Evolutionary conservation across 1,284 basidiomycete genomes (phyloP), one percentile per base, ranked within the genome.

Genomic region (Tetrapyrgos nigripes): DNA sequence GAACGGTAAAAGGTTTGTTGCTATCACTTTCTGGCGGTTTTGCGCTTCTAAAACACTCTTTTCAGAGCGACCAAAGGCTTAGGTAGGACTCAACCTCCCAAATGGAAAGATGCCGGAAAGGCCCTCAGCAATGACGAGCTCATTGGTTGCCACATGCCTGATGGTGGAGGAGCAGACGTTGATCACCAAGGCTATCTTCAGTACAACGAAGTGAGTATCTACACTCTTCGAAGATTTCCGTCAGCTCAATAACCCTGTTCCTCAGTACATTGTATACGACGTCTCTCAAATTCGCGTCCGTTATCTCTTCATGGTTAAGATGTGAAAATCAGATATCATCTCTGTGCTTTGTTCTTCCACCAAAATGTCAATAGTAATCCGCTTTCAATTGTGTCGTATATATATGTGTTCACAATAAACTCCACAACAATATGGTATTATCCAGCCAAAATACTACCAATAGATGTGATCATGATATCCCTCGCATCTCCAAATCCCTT

Each of bases 31-130:
- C 17, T 28, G 48, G 19, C 17, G 37, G 5, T 17, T 17, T 17
- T 8, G 17, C 17, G 37, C 13, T 17, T n/a, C 17, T 11, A 9
- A 9, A 40, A n/a, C 35, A 37, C 55, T 46, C 53, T 44, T n/a
- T n/a, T 26, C 50, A 85, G 83, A 49, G 75, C 79, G 19, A 88
- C 85, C 10, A 84, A 83, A 61, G 86, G 84, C 58, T 59, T 84
- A 9, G 85, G 85, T 3, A 73, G 72, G 29, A 80, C 75, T 3
- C 82, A 83, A 63, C 85, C 84, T 14, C 71, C 62, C 0, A 73
- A 76, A n/a, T 88, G 86, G 86, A 82, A 86, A 68, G 85, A 87
- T 62, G 85, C 85, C 0, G 85, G 85, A 28, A 69, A 70, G 28
- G 79, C 81, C 0, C 70, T 86, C n/a, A 77, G 74, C 35, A 75